These are phyloP conservation scores for Sporobolomyces phaffii DNA, from an alignment of 768 basidiomycete genomes.

Conservation along the genomic window DNA sequence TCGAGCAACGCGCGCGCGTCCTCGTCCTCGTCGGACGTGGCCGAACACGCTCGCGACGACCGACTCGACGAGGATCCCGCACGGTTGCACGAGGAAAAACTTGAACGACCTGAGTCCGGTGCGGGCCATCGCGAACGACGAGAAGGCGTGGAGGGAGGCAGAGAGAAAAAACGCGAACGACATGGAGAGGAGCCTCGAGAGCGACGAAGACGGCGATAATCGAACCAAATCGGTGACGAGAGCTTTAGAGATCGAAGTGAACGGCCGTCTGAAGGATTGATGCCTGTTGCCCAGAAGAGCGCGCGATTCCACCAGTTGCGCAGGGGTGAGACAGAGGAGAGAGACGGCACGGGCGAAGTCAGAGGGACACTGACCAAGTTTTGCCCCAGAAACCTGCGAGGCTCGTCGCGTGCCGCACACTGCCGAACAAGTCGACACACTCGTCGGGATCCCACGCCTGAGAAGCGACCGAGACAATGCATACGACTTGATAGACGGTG, in stretches of 20 bases:
- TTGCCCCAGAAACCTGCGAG: constrained; percentile 1
- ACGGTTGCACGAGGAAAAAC: constrained; percentile 5
- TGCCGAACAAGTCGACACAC: neutral
- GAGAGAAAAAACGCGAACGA: neutral
- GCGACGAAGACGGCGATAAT: neutral
- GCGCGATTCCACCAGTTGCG: neutral
- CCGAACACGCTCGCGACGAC: neutral
- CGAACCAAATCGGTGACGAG: neutral
- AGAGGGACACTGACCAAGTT: neutral
- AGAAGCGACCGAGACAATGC: neutral
- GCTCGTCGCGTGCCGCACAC: neutral
- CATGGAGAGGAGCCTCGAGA: neutral
- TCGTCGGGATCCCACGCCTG: neutral
- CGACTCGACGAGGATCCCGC: neutral
- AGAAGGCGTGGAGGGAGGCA: constrained; percentile 1
- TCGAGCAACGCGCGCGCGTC: neutral
- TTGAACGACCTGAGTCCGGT: neutral
- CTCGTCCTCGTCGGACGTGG: neutral
- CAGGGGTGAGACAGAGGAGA: neutral
- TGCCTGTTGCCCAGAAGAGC: neutral
- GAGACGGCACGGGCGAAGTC: no score
- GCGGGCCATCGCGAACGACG: neutral
- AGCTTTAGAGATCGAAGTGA: neutral
- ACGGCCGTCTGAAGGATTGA: constrained; percentile 7
- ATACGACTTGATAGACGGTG: neutral